Conservation (phyloP, 2,329 filamentous ascomycete genomes). For the Trichophyton schoenleinii region DNA sequence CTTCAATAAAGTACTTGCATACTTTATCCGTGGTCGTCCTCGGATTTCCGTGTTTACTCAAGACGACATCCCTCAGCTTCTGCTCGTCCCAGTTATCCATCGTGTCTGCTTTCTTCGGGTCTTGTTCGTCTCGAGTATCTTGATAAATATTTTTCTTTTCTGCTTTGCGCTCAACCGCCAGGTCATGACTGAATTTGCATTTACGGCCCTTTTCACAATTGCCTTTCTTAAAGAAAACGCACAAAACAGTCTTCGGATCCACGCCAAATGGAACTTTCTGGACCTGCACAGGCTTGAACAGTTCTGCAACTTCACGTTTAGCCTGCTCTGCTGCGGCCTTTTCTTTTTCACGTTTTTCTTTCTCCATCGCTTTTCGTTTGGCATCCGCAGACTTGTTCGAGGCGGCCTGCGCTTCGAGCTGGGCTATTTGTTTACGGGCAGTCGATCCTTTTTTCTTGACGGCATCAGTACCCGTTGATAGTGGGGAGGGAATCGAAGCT, state of each 20-base stretch:
- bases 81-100: conserved; percentile 98
- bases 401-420: conserved; percentile 61
- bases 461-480: neutral
- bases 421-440: conserved; percentile 81
- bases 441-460: conserved; percentile 73
- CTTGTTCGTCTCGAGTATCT: conserved; percentile 60
- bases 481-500: neutral
- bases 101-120: conserved; percentile 65
- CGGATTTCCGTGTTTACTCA: conserved; percentile 96
- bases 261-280: conserved; percentile 97
- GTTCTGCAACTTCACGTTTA: conserved; percentile 61
- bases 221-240: conserved; percentile 94
- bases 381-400: conserved; percentile 70
- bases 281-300: conserved; percentile 87
- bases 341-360: conserved; percentile 60
- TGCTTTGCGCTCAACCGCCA: conserved; percentile 76
- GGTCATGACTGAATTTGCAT: conserved; percentile 95
- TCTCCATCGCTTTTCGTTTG: conserved; percentile 62
- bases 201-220: conserved; percentile 94
- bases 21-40: conserved; percentile 94
- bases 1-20: conserved; percentile 96
- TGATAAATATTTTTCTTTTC: conserved; percentile 88
- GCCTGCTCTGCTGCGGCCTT: conserved; percentile 84
- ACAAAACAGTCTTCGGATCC: conserved; percentile 93
- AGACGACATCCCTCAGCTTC: conserved; percentile 76